Evolutionary conservation across 2,329 filamentous ascomycete genomes (phyloP), one percentile per base, ranked within the genome.

Genomic region (Hypoxylon sp.): DNA sequence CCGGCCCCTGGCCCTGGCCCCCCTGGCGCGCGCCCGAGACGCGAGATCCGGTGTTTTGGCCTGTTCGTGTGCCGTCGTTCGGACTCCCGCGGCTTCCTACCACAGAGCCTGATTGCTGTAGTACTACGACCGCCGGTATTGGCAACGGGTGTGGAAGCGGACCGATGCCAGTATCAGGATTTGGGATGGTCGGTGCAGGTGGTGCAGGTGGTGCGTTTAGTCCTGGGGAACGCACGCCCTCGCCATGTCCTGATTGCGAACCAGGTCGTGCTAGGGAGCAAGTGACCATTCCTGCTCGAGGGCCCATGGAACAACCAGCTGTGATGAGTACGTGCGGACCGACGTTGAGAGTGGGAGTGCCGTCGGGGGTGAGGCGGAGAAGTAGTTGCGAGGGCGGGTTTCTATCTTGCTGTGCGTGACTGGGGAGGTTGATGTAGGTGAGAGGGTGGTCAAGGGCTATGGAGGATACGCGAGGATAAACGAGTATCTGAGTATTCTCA

Each of bases 1-100:
- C 66, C 9, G 66, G 66, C 4, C 66, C 66, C 2, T 68, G 66
- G 66, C 11, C 59, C 9, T 68, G 66, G 66, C 66, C 66, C n/a
- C 45, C 58, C 6, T 68, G 30, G 43, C 25, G 34, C 25, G 50
- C 12, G n/a, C 23, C 45, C 12, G 23, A 2, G 37, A 6, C n/a
- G 37, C 7, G 2, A 12, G n/a, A 47, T 8, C 14, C 25, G 1
- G 1, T 7, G 0, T 3, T 12, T 1, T 43, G 4, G n/a, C 37
- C 51, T 5, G 34, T 25, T 11, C 34, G 37, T n/a, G 34, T 53
- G 9, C 51, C 34, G 3, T 11, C n/a, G 23, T 21, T 2, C 5
- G 25, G 23, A 8, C 37, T 53, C 1, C 51, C 51, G 37, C 19
- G 0, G 2, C 7, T 43, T 2, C 51, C 37, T 1, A 5, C 5